Evolutionary conservation across 1,284 basidiomycete species (phyloP).

Genomic region (Fomitiporia mediterranea): DNA sequence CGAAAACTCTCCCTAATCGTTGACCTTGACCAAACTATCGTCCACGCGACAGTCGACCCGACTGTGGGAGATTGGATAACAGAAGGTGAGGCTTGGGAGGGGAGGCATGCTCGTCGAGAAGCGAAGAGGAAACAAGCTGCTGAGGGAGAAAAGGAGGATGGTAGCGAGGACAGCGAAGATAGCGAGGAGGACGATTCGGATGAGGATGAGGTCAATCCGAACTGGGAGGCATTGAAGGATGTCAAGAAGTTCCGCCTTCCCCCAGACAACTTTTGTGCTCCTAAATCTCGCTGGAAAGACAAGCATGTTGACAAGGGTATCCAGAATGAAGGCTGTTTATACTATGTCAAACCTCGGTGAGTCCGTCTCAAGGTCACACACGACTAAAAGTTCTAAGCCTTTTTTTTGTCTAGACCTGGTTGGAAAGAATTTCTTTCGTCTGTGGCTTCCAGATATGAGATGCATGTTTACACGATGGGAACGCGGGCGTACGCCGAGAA

Average conservation of each 20-base stretch:
- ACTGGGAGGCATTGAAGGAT: conserved; percentile 84
- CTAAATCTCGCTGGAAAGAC: conserved; percentile 28
- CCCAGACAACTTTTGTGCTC: conserved; percentile 68
- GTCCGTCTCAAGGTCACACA: conserved; percentile 28
- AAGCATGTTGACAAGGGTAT: conserved; percentile 59
- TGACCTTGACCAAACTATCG: conserved; percentile 97
- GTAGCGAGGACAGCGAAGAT: conserved; percentile 38
- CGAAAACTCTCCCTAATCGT: conserved; percentile 92
- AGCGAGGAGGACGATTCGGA: conserved; percentile 32
- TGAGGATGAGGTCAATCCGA: conserved; percentile 74
- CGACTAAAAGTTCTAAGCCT: conserved; percentile 16
- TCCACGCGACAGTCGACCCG: conserved; percentile 97
- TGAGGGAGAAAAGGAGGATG: conserved; percentile 27
- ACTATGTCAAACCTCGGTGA: conserved; percentile 95
- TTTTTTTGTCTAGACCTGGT: conserved; percentile 77
- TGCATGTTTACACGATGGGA: conserved; percentile 99
- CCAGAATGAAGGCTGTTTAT: conserved; percentile 81
- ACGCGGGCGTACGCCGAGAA: conserved; percentile 95
- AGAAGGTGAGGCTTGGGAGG: conserved; percentile 76
- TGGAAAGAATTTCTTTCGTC: conserved; percentile 72
- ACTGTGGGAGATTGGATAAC: conserved; percentile 97
- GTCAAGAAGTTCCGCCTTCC: conserved; percentile 85
- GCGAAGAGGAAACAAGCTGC: conserved; percentile 26
- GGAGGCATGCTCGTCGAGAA: conserved; percentile 40
- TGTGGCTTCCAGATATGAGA: conserved; percentile 82